Base-by-base conservation (phyloP, 805 yeast species). In the Saccharomycopsis sp. region DNA sequence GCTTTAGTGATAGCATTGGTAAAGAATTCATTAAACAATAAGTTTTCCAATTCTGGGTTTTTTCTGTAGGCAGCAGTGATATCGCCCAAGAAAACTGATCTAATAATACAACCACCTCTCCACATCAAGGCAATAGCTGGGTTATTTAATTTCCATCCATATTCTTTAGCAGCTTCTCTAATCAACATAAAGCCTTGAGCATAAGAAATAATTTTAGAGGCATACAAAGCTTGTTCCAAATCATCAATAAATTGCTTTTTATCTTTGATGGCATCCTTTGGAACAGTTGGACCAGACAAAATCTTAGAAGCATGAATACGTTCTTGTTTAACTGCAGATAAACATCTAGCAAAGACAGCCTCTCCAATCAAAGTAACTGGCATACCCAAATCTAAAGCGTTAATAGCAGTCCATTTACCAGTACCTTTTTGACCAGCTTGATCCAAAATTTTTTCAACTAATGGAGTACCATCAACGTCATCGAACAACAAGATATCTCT, bases 51-150 rank as follows among this genome's bases (percentile, higher is more conserved):
- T 56, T 88, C 82, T 67, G 96, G 95, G 74, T 82, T 74, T 67
- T 83, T 79, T 72, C 93, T 85, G 84, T 82, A 90, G 56, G 98
- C 98, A 65, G 86, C 68, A 56, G 98, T 90, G 72, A 90, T 90
- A 70, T 90, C 97, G 63, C 81, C 97, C 64, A 90, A 76, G 85
- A 90, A 90, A 55, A 90, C 97, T 48, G 98, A 90, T 79, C 97
- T 86, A 72, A 90, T 90, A 70, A 90, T 90, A 79, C 98, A 90
- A 60, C 98, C 98, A 75, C 98, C 98, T 79, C 98, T 83, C 98
- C 98, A 90, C 97, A 90, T 90, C 62, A 93, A 79, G 58, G 97
- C 97, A 60, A 93, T 93, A 50, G 95, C 93, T 59, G 97, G 96
- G 81, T 86, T 85, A 83, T 90, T 93, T 66, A 90, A 77, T 70